Conservation (phyloP, 2,329 filamentous ascomycete species). For the Cryphonectria carpinicola region DNA sequence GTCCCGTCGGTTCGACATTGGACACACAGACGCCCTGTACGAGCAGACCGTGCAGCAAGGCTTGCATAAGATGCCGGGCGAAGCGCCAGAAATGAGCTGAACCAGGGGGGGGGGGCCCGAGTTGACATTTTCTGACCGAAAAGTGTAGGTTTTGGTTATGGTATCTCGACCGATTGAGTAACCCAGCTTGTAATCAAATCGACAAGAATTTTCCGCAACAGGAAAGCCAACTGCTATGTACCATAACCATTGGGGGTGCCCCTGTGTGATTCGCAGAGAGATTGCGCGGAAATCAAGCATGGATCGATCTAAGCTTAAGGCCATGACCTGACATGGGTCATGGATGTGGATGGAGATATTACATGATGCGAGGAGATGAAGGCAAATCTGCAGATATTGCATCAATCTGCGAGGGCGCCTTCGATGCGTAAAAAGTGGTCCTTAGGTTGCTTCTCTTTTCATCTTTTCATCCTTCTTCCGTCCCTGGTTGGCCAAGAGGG, state of each 20-base stretch:
- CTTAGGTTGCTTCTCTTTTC: background rate
- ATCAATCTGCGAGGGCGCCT: slow-evolving; percentile 11
- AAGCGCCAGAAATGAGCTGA: slow-evolving; percentile 24
- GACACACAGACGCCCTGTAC: slow-evolving; percentile 11
- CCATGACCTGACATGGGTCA: slow-evolving; percentile 13
- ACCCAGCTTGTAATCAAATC: slow-evolving; percentile 5
- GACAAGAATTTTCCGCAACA: slow-evolving; percentile 17
- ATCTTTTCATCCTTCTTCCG: background rate
- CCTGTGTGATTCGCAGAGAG: slow-evolving; percentile 16
- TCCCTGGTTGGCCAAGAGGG: background rate
- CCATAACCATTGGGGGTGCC: slow-evolving; percentile 12
- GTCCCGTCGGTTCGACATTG: slow-evolving; percentile 17
- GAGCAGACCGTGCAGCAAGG: slow-evolving; percentile 13
- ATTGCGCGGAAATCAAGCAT: slow-evolving; percentile 17
- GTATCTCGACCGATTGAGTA: slow-evolving; percentile 14
- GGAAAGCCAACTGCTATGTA: slow-evolving; percentile 17
- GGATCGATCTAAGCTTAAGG: slow-evolving; percentile 19
- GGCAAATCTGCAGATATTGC: slow-evolving; percentile 23
- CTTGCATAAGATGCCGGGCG: slow-evolving; percentile 22
- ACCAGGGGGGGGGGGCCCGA: slow-evolving; percentile 10
- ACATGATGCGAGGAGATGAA: slow-evolving; percentile 18
- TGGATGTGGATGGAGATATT: background rate
- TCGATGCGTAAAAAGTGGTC: background rate
- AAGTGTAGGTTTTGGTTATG: slow-evolving; percentile 3
- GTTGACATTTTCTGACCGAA: slow-evolving; percentile 9